Evolutionary conservation across 2,329 filamentous ascomycete genomes (phyloP), one percentile per base, ranked within the genome.

Genomic region (Cladobotryum protrusum): DNA sequence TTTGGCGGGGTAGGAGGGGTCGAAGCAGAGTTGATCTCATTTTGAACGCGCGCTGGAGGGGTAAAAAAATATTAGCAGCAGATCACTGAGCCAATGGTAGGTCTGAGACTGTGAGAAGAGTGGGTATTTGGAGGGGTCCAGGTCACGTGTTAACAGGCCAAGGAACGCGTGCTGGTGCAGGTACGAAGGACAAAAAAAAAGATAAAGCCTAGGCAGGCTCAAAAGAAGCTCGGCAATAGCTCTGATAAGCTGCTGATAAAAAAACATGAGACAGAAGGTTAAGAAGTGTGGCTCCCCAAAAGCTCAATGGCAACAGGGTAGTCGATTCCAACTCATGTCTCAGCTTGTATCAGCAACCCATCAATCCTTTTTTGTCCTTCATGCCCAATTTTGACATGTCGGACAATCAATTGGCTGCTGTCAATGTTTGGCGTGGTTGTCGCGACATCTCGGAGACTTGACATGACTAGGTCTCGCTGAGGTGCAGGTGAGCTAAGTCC

Each of bases 1-100:
- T 68, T 63, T 71, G 67, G 68, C 69, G 70, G 70, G 69, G 69
- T 70, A 72, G 69, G 69, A 72, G 69, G 69, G 69, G 69, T 70
- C 65, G 67, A 59, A 72, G 61, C 63, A 72, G 63, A 56, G 68
- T 67, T 63, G 69, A 68, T 66, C 69, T 70, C 70, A 72, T 72
- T 67, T 68, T 71, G 65, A 60, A 52, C 45, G 60, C 45, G 60
- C 61, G 63, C 68, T 71, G 61, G 68, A 70, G 67, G 67, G 68
- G 65, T 61, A 63, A 63, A 63, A 63, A 33, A 62, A 56, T 54
- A 65, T 72, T 70, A 71, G 69, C 61, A 61, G 62, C 51, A 44
- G 52, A 51, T 41, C 1, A 11, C 47, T 33, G 24, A 50, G 47
- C 67, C 64, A 67, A 66, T 62, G 32, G 60, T 48, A 48, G 17